Percentiles rank a stretch among this genome's conserved stretches.
phyloP scores from a whole-genome alignment of 2,329 filamentous ascomycete genomes.

The Lecanicillium sp. region DNA sequence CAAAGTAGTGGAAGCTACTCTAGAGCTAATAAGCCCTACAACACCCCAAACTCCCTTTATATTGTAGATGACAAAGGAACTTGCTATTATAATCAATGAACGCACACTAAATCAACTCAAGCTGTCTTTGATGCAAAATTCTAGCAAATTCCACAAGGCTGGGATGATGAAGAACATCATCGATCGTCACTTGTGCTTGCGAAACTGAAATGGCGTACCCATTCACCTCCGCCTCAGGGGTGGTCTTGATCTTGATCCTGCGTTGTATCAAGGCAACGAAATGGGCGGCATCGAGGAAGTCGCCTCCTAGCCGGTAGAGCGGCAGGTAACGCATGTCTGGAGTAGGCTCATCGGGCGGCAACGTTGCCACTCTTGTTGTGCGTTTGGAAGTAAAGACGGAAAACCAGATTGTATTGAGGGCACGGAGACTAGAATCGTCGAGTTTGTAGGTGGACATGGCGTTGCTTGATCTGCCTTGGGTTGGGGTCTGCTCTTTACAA shows the following conservation, averaged over 20 bases:
- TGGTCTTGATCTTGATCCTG: conserved; percentile 8
- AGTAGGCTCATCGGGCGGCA: neutral
- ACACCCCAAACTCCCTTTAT: too few relatives aligned
- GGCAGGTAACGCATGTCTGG: conserved; percentile 2
- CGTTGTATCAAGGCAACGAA: conserved; percentile 7
- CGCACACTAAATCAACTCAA: neutral
- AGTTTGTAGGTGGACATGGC: neutral
- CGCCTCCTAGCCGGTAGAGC: conserved; percentile 9
- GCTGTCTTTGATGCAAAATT: conserved; percentile 3
- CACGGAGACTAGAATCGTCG: neutral
- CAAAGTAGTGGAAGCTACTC: too few relatives aligned
- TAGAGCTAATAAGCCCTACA: too few relatives aligned
- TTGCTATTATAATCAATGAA: conserved; percentile 1
- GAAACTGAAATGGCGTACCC: neutral
- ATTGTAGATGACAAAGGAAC: too few relatives aligned
- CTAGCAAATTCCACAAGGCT: conserved; percentile 9
- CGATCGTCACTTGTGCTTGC: conserved; percentile 8
- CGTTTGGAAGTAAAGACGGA: conserved; percentile 4
- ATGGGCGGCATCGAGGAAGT: conserved; percentile 7
- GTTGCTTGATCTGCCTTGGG: neutral
- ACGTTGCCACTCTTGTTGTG: neutral
- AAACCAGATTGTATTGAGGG: conserved; percentile 10
- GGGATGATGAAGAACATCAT: conserved; percentile 9
- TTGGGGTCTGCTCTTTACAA: neutral
- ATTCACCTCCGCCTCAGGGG: neutral